Percentiles rank a stretch among this genome's conserved stretches.
These are phyloP conservation scores for Guyanaporus albipodus DNA, from an alignment of 768 basidiomycete genomes.

Conservation along the genomic window DNA sequence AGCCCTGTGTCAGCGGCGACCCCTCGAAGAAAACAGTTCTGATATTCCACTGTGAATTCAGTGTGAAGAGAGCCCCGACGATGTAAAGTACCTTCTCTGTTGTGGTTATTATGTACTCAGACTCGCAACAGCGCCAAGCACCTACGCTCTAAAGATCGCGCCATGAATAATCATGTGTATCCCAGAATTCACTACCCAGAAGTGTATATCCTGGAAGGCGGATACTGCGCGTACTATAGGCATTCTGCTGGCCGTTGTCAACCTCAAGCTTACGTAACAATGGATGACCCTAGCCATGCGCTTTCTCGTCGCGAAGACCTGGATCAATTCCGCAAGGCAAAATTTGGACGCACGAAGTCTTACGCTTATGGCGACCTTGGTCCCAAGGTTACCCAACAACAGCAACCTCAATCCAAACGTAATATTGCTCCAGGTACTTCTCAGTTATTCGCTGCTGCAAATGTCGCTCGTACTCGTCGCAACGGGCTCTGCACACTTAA, in stretches of 20 bases:
- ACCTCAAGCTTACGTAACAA: constrained; percentile 80
- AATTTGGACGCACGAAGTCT: constrained; percentile 86
- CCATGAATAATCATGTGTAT: constrained; percentile 83
- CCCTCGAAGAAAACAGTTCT: constrained; percentile 71
- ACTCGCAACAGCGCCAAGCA: constrained; percentile 73
- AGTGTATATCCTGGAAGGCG: constrained; percentile 94
- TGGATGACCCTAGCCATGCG: constrained; percentile 90
- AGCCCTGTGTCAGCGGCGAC: constrained; percentile 73
- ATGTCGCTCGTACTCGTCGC: constrained; percentile 62
- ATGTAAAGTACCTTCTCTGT: constrained; percentile 55
- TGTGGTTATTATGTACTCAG: constrained; percentile 3
- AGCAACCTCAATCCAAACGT: constrained; percentile 50
- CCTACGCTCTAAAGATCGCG: constrained; percentile 85
- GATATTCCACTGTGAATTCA: constrained; percentile 98
- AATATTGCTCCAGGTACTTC: constrained; percentile 62
- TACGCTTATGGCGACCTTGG: constrained; percentile 86
- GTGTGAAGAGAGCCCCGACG: constrained; percentile 90
- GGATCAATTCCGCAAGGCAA: constrained; percentile 86
- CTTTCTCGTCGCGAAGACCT: constrained; percentile 79
- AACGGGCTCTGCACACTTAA: constrained; percentile 58
- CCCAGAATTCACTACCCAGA: constrained; percentile 95
- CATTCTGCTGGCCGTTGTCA: constrained; percentile 66
- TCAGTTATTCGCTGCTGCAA: constrained; percentile 64
- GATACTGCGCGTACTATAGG: constrained; percentile 87
- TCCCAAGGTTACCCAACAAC: constrained; percentile 38